phyloP scores from a whole-genome alignment of 169 alveolate species.

The Perkinsus olseni region DNA sequence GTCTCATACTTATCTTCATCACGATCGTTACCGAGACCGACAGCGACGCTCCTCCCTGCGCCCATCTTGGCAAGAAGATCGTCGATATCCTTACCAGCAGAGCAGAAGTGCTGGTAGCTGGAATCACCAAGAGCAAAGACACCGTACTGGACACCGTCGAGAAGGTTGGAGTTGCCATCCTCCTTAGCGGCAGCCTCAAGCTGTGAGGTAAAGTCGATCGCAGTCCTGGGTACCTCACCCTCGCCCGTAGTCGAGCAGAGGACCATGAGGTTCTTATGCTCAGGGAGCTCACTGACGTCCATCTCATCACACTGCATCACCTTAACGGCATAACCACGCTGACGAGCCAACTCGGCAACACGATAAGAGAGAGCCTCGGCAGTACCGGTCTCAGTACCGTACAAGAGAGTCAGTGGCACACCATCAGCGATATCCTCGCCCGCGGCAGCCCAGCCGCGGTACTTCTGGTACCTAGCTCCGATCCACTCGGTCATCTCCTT shows the following conservation, averaged over 20 bases:
- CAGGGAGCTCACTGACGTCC: conserved; percentile 1
- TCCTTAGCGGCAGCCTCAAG: background rate
- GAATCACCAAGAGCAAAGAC: conserved; percentile 48
- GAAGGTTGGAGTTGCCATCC: background rate
- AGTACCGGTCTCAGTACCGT: conserved; percentile 43
- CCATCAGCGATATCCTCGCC: background rate
- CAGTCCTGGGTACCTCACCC: conserved; percentile 4
- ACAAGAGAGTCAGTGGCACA: conserved; percentile 11
- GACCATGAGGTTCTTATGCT: background rate
- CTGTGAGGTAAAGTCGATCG: background rate
- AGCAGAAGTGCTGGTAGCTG: conserved; percentile 40
- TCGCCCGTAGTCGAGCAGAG: conserved; percentile 3
- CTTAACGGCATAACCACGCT: background rate
- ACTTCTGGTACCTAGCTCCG: background rate
- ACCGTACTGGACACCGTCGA: background rate
- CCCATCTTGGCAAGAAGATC: conserved; percentile 38
- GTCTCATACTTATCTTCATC: conserved; percentile 42
- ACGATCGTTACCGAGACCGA: conserved; percentile 42
- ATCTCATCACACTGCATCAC: background rate
- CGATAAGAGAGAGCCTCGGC: conserved; percentile 35
- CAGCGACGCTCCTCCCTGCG: conserved; percentile 31
- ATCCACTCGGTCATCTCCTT: conserved; percentile 8
- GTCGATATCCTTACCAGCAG: conserved; percentile 45
- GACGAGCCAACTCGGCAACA: background rate
- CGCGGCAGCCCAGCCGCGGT: background rate